A percentile compares a stretch with the other conserved stretches of the same genome.
These are phyloP conservation scores for Colletotrichum scovillei DNA, from an alignment of 2,329 filamentous ascomycete species.

Conservation along the genomic window DNA sequence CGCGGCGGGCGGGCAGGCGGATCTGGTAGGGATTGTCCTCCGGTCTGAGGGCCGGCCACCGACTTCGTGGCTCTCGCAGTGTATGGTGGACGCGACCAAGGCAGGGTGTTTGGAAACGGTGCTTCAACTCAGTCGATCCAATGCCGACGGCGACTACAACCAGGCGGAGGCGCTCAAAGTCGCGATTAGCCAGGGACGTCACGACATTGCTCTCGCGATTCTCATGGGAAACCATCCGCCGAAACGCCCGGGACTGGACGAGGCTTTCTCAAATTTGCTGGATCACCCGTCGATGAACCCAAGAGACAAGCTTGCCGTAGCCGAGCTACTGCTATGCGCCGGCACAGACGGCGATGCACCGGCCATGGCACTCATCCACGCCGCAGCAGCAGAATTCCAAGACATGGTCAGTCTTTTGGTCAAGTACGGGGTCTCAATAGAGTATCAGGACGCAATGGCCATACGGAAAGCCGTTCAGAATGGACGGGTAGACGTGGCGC, in stretches of 20 bases:
- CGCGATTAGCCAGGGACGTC: constrained; percentile 59
- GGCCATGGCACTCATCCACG: constrained; percentile 59
- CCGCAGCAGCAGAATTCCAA: constrained; percentile 61
- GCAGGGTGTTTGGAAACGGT: constrained; percentile 64
- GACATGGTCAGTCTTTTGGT: constrained; percentile 67
- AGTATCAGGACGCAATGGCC: constrained; percentile 62
- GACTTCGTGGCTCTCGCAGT: constrained; percentile 56
- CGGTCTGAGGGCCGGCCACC: constrained; percentile 61
- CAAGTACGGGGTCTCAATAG: constrained; percentile 64
- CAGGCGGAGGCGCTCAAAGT: constrained; percentile 62
- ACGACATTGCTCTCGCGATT: constrained; percentile 67
- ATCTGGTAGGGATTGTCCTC: constrained; percentile 60
- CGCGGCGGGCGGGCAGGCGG: constrained; percentile 54
- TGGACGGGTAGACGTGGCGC: constrained; percentile 58
- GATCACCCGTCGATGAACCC: constrained; percentile 57
- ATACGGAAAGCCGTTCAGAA: constrained; percentile 60
- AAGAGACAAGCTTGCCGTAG: constrained; percentile 61
- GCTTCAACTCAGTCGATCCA: constrained; percentile 60
- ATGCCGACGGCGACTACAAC: constrained; percentile 64
- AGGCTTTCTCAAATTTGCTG: constrained; percentile 62
- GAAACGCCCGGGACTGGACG: constrained; percentile 57
- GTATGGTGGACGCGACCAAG: constrained; percentile 62
- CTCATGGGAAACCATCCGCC: constrained; percentile 65
- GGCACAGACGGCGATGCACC: constrained; percentile 65
- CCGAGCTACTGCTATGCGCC: constrained; percentile 68